Conservation (phyloP, 1,139 yeast species). For the Protomyces arabidopsidicola region DNA sequence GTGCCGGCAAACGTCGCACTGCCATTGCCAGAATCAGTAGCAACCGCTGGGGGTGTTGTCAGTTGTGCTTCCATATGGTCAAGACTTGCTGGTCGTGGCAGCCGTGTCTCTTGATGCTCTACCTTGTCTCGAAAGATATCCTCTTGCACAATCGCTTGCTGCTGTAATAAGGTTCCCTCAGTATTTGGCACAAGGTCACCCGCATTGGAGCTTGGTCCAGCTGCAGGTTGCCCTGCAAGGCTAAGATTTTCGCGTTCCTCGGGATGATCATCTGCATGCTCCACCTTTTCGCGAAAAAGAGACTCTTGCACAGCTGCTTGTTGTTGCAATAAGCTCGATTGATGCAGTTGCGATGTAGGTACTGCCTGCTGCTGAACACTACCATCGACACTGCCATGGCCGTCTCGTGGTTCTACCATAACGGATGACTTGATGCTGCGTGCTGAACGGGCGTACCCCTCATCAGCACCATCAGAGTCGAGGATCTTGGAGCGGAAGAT, state of each 20-base stretch:
- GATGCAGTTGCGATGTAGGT: background rate
- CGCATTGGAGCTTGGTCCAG: conserved; percentile 14
- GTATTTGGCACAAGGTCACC: conserved; percentile 5
- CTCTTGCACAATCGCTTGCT: conserved; percentile 21
- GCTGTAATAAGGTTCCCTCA: conserved; percentile 19
- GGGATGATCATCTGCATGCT: background rate
- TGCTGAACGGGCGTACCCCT: background rate
- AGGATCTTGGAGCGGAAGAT: conserved; percentile 21
- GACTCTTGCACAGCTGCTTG: conserved; percentile 23
- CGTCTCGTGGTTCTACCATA: conserved; percentile 17
- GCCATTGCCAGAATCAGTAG: background rate
- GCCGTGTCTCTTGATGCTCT: background rate
- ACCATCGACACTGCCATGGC: conserved; percentile 14
- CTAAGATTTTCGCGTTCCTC: conserved; percentile 9
- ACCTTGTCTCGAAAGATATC: conserved; percentile 22
- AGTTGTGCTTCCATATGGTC: conserved; percentile 11
- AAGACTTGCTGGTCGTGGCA: conserved; percentile 9
- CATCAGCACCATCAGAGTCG: conserved; percentile 2
- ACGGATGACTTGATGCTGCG: conserved; percentile 20
- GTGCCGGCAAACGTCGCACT: background rate
- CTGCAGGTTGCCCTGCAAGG: conserved; percentile 9
- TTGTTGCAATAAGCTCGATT: conserved; percentile 9
- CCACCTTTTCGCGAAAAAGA: conserved; percentile 16
- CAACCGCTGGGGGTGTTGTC: background rate
- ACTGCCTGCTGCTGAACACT: conserved; percentile 1